Evolutionary conservation across 257 asterid species (phyloP), one percentile per base, ranked within the genome.

Genomic region (Nyctanthes arbortristis): DNA sequence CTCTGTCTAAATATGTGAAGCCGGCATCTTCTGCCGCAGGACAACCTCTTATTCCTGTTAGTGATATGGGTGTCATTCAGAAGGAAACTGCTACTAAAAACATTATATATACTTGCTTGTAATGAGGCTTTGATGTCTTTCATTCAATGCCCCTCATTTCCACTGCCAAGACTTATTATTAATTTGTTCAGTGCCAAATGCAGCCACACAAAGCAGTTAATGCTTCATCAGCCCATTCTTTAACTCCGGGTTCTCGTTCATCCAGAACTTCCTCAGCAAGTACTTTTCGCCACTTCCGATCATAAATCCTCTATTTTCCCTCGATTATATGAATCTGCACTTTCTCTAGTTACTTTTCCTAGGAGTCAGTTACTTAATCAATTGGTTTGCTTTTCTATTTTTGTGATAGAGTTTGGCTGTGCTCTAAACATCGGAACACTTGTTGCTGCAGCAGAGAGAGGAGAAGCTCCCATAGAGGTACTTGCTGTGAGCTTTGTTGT

Each of bases 361-460:
- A 6, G 35, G 55, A 36, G 35, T 25, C 49, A n/a, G 43, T 78
- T 49, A 66, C 55, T 69, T 61, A 45, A 61, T 52, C 71, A 47
- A 73, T 79, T 60, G 58, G 58, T 40, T 32, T 68, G 45, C 33
- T 22, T 32, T 70, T 74, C 63, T 57, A 47, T 68, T 65, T 69
- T 14, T 68, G 61, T 62, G 58, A 33, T 82, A 94, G 98, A 91
- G 73, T 94, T 94, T 78, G 98, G 99, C 56, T 91, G 98, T 78
- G 98, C 99, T 55, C 78, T 91, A 72, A 94, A 94, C 80, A 94
- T 94, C 61, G 97, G 89, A 79, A 94, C 99, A 63, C 96, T 94
- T 73, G 91, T 94, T 78, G 97, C 97, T 52, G 99, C 99, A 2
- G 99, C 99, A 36, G 99, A 94, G 84, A 91, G 97, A 80, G 88